Conservation (phyloP, 129 eudicot genomes). For the Tagetes patula region DNA sequence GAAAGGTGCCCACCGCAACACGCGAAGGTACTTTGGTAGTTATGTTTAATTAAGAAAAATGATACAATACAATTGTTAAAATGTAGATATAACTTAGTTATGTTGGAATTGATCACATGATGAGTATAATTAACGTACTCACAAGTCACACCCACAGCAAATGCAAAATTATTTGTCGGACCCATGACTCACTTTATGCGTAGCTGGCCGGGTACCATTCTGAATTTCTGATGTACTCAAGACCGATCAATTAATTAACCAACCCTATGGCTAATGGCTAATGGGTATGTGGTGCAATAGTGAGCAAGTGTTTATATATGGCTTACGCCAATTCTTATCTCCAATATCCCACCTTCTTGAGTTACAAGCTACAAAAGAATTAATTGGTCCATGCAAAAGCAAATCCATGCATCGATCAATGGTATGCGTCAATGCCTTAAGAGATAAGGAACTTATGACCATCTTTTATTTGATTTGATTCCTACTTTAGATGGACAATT, state of each 20-base stretch:
- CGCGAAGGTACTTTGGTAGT: too few relatives aligned
- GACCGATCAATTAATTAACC: neutral
- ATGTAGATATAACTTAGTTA: too few relatives aligned
- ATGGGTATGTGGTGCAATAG: conserved; percentile 36
- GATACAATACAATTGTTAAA: neutral
- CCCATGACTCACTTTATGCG: conserved; percentile 40
- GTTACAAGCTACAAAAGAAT: conserved; percentile 42
- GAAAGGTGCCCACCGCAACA: too few relatives aligned
- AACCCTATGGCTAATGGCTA: too few relatives aligned
- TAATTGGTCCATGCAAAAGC: conserved; percentile 48
- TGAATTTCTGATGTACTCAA: conserved; percentile 27
- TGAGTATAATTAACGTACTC: too few relatives aligned
- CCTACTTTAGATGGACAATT: conserved; percentile 16
- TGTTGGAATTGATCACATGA: too few relatives aligned
- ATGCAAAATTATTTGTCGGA: conserved; percentile 29
- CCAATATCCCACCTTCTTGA: conserved; percentile 38
- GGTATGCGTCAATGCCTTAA: conserved; percentile 36
- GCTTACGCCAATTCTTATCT: conserved; percentile 41
- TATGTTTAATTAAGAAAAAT: neutral
- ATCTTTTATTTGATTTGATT: conserved; percentile 35
- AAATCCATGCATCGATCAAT: conserved; percentile 18
- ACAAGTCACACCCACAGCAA: neutral
- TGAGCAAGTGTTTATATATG: conserved; percentile 44
- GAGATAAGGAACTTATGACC: conserved; percentile 32
- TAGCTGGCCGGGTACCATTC: conserved; percentile 33